Evolutionary conservation across 495 filamentous ascomycete genomes (phyloP), one percentile per base, ranked within the genome.

Genomic region (Penicillium psychrofluorescens): DNA sequence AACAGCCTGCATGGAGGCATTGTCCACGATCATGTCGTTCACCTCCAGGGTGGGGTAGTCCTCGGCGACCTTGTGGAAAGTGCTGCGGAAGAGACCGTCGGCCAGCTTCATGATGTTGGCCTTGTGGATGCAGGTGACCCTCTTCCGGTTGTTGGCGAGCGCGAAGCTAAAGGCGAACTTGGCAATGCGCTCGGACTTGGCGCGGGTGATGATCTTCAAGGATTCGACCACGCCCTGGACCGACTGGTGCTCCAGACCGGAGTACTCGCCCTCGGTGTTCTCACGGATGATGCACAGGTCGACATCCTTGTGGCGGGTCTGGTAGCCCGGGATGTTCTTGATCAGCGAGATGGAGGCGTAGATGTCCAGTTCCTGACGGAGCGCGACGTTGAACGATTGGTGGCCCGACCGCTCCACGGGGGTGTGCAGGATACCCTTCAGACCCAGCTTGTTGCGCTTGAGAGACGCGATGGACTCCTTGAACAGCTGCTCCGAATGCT

Each of bases 101-200:
- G 90, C 91, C 40, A 98, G 77, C 78, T 98, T 97, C 92, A 98
- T 98, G 74, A 98, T 98, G 76, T 97, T 98, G 61, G 92, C 94
- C 77, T 98, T 98, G 80, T 98, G 94, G 58, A 98, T 95, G 70
- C 90, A 95, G 50, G 90, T 97, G 27, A 97, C 88, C 81, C 95
- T 97, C 76, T 92, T 88, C 58, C 94, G 79, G 81, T 95, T 89
- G 75, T 97, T 98, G 57, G 94, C 92, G 36, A 95, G 83, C 11
- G 92, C 92, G 63, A 97, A 98, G 68, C 84, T 83, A 71, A 97
- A 95, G 38, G 94, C 92, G 58, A 98, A 98, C 67, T 96, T 95
- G 66, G 90, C 87, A 57, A 98, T 97, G 47, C 92, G 87, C 79
- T 98, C 92, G 34, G 89, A 95, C 76, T 97, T 97, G 61, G 88